A percentile compares a stretch with the other conserved stretches of the same genome.
Conservation (phyloP, 192 early-diverging fungal species). For the Coemansia sp. region DNA sequence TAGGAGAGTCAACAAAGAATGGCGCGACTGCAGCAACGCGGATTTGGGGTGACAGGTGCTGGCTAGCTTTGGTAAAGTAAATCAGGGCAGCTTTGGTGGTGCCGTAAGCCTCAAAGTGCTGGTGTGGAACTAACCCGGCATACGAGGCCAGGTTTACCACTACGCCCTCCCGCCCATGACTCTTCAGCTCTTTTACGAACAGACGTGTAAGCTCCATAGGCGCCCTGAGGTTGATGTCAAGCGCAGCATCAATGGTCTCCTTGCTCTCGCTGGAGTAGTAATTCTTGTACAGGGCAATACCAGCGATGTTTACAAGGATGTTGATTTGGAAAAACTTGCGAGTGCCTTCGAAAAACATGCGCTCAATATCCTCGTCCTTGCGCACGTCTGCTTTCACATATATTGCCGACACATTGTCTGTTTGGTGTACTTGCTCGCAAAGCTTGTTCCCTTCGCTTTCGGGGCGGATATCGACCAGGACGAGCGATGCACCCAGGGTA, state of each 20-base stretch:
- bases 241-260: slow-evolving; percentile 51
- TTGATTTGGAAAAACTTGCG: slow-evolving; percentile 56
- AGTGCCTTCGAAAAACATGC: slow-evolving; percentile 42
- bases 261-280: slow-evolving; percentile 49
- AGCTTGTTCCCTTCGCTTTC: slow-evolving; percentile 5
- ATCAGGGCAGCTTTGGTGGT: slow-evolving; percentile 75
- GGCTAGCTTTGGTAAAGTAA: slow-evolving; percentile 55
- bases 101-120: slow-evolving; percentile 66
- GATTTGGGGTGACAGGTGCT: slow-evolving; percentile 46
- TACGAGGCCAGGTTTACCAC: slow-evolving; percentile 72
- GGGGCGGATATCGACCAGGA: slow-evolving; percentile 30
- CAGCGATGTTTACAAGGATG: slow-evolving; percentile 64
- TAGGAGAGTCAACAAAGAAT: slow-evolving; percentile 54
- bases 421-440: slow-evolving; percentile 5
- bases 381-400: slow-evolving; percentile 5
- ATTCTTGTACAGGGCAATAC: slow-evolving; percentile 50
- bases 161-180: slow-evolving; percentile 55
- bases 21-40: slow-evolving; percentile 65
- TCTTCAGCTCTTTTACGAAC: slow-evolving; percentile 57
- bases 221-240: slow-evolving; percentile 71
- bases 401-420: neutral
- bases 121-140: slow-evolving; percentile 57
- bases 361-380: slow-evolving; percentile 12
- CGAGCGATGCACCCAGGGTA: slow-evolving; percentile 10
- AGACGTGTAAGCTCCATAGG: slow-evolving; percentile 73